Evolutionary conservation across 2,329 filamentous ascomycete genomes (phyloP).

Genomic region (Herpotrichia juniperi): DNA sequence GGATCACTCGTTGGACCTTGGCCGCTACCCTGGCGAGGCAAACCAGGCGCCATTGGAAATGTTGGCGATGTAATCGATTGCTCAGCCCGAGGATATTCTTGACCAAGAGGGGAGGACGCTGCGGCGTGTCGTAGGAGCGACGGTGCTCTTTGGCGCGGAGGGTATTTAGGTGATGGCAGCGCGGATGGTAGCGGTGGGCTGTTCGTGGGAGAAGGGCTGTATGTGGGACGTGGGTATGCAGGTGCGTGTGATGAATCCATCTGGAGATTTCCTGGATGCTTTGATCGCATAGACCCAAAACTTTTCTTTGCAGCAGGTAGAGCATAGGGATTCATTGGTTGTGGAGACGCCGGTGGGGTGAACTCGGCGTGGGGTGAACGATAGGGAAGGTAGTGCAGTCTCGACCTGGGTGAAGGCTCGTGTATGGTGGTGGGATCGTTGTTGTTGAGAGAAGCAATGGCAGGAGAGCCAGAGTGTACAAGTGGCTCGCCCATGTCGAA

Average conservation of each 20-base stretch:
- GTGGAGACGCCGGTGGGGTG: conserved; percentile 42
- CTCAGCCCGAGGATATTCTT: conserved; percentile 24
- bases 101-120: conserved; percentile 34
- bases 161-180: conserved; percentile 50
- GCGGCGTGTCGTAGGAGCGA: conserved; percentile 46
- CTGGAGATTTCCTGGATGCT: conserved; percentile 34
- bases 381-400: conserved; percentile 30
- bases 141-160: conserved; percentile 49
- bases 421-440: conserved; percentile 11
- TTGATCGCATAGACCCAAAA: conserved; percentile 28
- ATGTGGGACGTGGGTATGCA: conserved; percentile 32
- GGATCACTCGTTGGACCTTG: conserved; percentile 35
- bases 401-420: conserved; percentile 18
- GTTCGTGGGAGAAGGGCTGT: conserved; percentile 35
- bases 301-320: conserved; percentile 23
- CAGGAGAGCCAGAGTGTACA: conserved; percentile 22
- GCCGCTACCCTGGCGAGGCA: conserved; percentile 31
- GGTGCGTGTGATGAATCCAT: conserved; percentile 32
- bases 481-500: conserved; percentile 37
- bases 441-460: conserved; percentile 15
- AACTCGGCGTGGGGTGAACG: conserved; percentile 30
- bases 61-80: conserved; percentile 32
- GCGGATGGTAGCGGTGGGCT: conserved; percentile 37
- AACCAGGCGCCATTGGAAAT: conserved; percentile 19
- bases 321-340: conserved; percentile 24